Evolutionary conservation across 805 yeast genomes (phyloP), one percentile per base, ranked within the genome.

Genomic region (Hanseniaspora jakobsenii): DNA sequence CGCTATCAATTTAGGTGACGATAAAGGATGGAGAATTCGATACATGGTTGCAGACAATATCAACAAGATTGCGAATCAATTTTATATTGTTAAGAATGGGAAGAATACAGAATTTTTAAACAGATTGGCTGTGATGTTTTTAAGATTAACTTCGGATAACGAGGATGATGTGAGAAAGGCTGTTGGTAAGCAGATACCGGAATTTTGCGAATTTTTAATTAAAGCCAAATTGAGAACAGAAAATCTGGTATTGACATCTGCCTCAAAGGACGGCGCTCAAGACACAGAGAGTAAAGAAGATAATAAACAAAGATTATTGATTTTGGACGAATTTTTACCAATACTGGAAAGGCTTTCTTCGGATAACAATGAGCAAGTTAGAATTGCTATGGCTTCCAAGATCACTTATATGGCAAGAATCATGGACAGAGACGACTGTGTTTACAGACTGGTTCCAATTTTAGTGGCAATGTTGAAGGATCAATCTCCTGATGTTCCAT

Each of bases 141-240:
- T 85, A 49, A 59, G 72, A 29, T 70, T 89, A 49, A 78, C 89
- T 75, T 81, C 80, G 55, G 99, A 91, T 64, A 77, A 78, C 51
- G 98, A 91, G 68, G 93, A 94, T 39, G 99, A 87, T 66, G 98
- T 93, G 36, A 77, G 97, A 63, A 85, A 87, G 54, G 95, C 95
- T 7, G 75, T 87, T 52, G 83, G 95, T 17, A 84, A 84, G 59
- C 95, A 91, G 61, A 71, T 89, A 44, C 94, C 96, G 10, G 78
- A 73, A 2, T 80, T 79, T 57, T 70, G 81, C 49, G 65, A 65
- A 50, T 65, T 78, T 44, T 66, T 80, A 43, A 36, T 36, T 12
- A 43, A 43, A 16, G 36, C 41, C 14, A 39, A 36, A 26, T 29
- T 45, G 17, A 32, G 32, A 8, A 29, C 13, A 8, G 32, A 30